Evolutionary conservation across 139 green algal species (phyloP).

Genomic region (Asterochloris erici): DNA sequence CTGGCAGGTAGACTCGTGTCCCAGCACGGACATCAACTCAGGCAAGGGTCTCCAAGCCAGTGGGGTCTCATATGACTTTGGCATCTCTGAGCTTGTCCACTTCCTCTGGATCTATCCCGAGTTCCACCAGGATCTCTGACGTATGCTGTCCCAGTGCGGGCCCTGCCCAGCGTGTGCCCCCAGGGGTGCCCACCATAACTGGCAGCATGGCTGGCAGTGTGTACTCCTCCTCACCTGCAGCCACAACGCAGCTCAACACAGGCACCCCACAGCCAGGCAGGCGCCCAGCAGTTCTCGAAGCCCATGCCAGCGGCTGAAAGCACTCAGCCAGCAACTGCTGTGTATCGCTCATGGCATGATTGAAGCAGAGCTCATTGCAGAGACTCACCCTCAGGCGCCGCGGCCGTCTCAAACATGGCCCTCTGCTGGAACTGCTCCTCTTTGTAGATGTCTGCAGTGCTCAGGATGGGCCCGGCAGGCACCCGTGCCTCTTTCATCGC

Average conservation of each 20-base stretch:
- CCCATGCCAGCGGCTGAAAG: no score
- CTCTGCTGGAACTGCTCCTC: slow-evolving; percentile 50
- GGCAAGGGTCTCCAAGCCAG: no score
- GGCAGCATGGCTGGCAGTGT: slow-evolving; percentile 62
- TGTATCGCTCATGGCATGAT: no score
- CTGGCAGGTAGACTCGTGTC: no score
- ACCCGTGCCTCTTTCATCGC: slow-evolving; percentile 54
- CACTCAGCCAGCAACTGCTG: neutral
- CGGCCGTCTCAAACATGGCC: slow-evolving; percentile 50
- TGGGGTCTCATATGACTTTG: no score
- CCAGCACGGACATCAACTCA: no score
- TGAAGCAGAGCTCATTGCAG: no score
- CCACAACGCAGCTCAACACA: neutral
- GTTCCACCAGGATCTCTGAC: slow-evolving; percentile 49
- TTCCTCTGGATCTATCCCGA: no score
- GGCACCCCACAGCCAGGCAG: no score
- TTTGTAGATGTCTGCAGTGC: slow-evolving; percentile 44
- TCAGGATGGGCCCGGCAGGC: slow-evolving; percentile 64
- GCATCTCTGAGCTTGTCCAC: no score
- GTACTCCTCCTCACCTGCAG: slow-evolving; percentile 23
- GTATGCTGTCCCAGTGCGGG: slow-evolving; percentile 71
- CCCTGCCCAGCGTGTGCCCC: slow-evolving; percentile 63
- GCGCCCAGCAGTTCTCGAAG: no score
- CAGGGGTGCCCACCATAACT: slow-evolving; percentile 32
- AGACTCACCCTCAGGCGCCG: slow-evolving; percentile 23